Base-by-base conservation (phyloP, 805 yeast species). In the Limtongozyma cylindracea region DNA sequence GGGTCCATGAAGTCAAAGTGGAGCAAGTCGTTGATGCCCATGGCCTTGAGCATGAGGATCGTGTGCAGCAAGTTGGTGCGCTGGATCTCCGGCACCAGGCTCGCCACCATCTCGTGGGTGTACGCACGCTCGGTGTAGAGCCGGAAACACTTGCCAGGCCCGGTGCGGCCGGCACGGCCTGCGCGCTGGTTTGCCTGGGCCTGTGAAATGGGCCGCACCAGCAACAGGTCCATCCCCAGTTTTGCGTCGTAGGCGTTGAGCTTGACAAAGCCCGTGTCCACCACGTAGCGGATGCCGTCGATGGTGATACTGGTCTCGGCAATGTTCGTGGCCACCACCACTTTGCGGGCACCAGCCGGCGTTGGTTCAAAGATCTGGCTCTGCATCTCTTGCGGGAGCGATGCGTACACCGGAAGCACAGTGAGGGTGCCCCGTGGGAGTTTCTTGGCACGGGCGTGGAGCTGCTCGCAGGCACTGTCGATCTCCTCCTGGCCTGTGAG, bases 301-400 rank as follows among this genome's bases (percentile, higher is more conserved):
- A 88, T 82, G 3, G 98, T 88, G 34, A 88, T 65, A 6, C 96
- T 84, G 0, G 98, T 88, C 43, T 84, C 98, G 0, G 96, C 98
- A 32, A 84, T 88, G 35, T 84, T 84, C 1, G 98, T 88, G 0
- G 98, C 96, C 25, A 88, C 50, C 6, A 88, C 77, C 3, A 82
- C 91, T 39, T 88, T 88, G 23, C 98, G 48, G 17, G 77, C 60
- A 2, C 77, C 77, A 10, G 47, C 42, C 1, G 93, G 93, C n/a
- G n/a, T n/a, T n/a, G n/a, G n/a, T n/a, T n/a, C n/a, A 43, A 88
- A 88, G 21, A 88, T 82, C 29, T 62, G 58, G 13, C 80, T 60
- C 43, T 88, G 98, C 51, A 74, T 61, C 32, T 82, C 94, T 1
- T 91, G 61, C 1, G 96, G 95, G 30, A 84, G 51, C 1, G 91